A percentile compares a stretch with the other conserved stretches of the same genome.
phyloP scores from a whole-genome alignment of 2,329 filamentous ascomycete species.

The Pseudopithomyces chartarum region DNA sequence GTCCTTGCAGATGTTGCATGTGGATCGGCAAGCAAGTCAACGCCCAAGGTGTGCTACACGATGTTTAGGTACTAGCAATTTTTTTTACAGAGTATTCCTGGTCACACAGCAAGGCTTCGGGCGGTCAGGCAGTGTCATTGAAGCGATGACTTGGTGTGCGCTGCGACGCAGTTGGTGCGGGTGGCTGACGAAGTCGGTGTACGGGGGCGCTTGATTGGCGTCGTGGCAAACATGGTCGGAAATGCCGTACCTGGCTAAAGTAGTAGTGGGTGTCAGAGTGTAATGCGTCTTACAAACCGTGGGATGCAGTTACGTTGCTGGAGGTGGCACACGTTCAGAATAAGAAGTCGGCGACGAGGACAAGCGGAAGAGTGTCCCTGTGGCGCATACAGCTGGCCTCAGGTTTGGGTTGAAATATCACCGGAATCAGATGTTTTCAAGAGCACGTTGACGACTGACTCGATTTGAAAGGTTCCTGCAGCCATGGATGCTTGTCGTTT shows the following conservation, averaged over 20 bases:
- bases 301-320: slow-evolving; percentile 25
- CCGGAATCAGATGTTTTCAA: slow-evolving; percentile 1
- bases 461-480: slow-evolving; percentile 22
- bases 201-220: not conserved
- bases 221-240: not conserved
- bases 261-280: slow-evolving; percentile 10
- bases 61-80: no score
- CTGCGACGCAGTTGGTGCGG: not conserved
- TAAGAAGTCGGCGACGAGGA: not conserved
- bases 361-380: slow-evolving; percentile 9
- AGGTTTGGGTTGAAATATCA: slow-evolving; percentile 20
- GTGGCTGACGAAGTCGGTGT: not conserved
- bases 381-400: slow-evolving; percentile 21
- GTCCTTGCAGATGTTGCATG: no score
- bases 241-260: slow-evolving; percentile 1
- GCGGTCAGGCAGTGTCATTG: not conserved
- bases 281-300: slow-evolving; percentile 37
- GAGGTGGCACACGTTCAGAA: slow-evolving; percentile 9
- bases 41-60: no score
- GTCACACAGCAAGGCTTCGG: no score
- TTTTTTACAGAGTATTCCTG: no score
- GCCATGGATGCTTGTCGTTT: slow-evolving; percentile 21
- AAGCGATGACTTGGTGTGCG: not conserved
- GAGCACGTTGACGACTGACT: slow-evolving; percentile 15
- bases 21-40: no score